These are phyloP conservation scores for Fraxinus nigra DNA, from an alignment of 305 asterid species.

Conservation along the genomic window DNA sequence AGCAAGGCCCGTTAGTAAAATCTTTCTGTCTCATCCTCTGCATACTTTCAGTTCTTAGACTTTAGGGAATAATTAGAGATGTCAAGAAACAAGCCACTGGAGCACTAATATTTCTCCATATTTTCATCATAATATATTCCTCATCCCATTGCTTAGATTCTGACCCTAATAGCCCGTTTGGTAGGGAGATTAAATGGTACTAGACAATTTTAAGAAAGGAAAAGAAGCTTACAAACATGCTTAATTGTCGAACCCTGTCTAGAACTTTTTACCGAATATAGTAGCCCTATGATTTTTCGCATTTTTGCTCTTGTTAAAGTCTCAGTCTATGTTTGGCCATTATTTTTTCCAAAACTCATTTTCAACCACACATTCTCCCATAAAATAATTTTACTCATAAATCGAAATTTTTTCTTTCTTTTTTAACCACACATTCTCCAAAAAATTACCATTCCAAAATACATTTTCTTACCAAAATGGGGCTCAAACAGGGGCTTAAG, in stretches of 20 bases:
- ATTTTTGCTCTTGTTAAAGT: not conserved
- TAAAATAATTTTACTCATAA: too few relatives aligned
- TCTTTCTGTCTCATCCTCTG: conserved; percentile 22
- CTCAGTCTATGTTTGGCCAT: too few relatives aligned
- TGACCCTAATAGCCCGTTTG: not conserved
- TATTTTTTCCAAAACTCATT: too few relatives aligned
- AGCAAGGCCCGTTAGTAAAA: conserved; percentile 83
- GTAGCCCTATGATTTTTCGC: not conserved
- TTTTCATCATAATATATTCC: not conserved
- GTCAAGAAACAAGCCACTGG: not conserved
- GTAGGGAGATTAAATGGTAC: not conserved
- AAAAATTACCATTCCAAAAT: too few relatives aligned
- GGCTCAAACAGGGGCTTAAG: not conserved
- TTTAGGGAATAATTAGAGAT: conserved; percentile 3
- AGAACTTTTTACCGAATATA: not conserved
- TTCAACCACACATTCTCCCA: too few relatives aligned
- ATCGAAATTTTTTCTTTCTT: too few relatives aligned
- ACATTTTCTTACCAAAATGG: too few relatives aligned
- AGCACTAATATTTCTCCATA: conserved; percentile 10
- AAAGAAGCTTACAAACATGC: not conserved
- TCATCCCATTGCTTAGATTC: not conserved
- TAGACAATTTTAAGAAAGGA: not conserved
- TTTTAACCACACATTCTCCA: too few relatives aligned
- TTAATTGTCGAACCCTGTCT: not conserved
- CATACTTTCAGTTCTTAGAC: conserved; percentile 1